These are phyloP conservation scores for Paecilomyces variotii DNA, from an alignment of 2,329 filamentous ascomycete species.

Conservation along the genomic window DNA sequence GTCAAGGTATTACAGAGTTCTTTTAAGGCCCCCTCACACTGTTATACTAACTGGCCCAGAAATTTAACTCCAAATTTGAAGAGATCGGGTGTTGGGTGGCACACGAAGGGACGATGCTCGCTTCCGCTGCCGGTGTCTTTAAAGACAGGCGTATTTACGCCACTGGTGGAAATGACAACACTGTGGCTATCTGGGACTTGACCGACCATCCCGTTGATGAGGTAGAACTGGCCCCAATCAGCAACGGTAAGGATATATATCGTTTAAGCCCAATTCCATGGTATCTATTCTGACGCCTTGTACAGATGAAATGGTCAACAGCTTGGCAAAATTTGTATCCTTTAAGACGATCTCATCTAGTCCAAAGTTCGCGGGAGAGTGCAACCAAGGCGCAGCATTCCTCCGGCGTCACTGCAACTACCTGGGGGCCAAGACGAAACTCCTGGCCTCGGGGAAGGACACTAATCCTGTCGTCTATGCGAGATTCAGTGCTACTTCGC, in stretches of 20 bases:
- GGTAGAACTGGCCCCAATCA: slow-evolving; percentile 42
- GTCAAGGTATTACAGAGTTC: slow-evolving; percentile 57
- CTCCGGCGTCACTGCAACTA: slow-evolving; percentile 85
- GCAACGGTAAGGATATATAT: slow-evolving; percentile 42
- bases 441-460: slow-evolving; percentile 71
- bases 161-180: slow-evolving; percentile 88
- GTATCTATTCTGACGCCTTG: slow-evolving; percentile 6
- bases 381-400: slow-evolving; percentile 84
- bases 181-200: slow-evolving; percentile 81
- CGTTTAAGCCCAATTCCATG: neutral
- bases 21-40: neutral
- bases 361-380: slow-evolving; percentile 80
- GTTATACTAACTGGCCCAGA: slow-evolving; percentile 31
- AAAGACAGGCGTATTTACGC: slow-evolving; percentile 75
- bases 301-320: slow-evolving; percentile 56
- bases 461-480: slow-evolving; percentile 93
- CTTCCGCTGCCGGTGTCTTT: slow-evolving; percentile 67
- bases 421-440: slow-evolving; percentile 79
- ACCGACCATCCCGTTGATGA: slow-evolving; percentile 46
- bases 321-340: slow-evolving; percentile 75
- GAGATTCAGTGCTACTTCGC: slow-evolving; percentile 68
- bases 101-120: slow-evolving; percentile 78
- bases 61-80: slow-evolving; percentile 76
- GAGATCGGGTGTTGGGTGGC: slow-evolving; percentile 71
- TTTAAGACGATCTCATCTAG: slow-evolving; percentile 88